A percentile compares a stretch with the other conserved stretches of the same genome.
Conservation (phyloP, 2,329 filamentous ascomycete species). For the Fusarium lateritium region DNA sequence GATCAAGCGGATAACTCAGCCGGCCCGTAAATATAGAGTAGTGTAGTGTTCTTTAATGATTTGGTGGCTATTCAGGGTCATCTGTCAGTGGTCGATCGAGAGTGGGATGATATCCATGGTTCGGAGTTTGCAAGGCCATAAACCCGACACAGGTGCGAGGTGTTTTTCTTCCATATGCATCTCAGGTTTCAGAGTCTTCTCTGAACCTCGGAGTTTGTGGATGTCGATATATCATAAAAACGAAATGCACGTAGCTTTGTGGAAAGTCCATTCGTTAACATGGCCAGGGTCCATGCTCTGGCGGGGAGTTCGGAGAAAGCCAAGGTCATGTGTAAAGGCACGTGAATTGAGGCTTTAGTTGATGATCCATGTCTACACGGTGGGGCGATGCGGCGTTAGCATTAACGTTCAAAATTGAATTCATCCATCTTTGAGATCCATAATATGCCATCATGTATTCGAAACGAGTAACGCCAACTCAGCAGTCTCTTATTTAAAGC, state of each 20-base stretch:
- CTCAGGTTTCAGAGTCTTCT: not conserved
- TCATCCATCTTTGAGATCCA: constrained; percentile 7
- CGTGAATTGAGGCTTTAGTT: not conserved
- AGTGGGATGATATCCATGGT: constrained; percentile 8
- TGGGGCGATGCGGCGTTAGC: constrained; percentile 19
- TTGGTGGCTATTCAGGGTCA: not conserved
- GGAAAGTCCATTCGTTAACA: constrained; percentile 23
- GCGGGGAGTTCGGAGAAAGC: not conserved
- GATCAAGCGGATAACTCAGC: constrained; percentile 23
- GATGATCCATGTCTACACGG: not conserved
- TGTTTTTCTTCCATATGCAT: constrained; percentile 3
- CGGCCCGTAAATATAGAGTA: constrained; percentile 16
- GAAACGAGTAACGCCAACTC: constrained; percentile 8
- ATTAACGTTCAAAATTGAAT: not conserved
- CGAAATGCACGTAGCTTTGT: constrained; percentile 2
- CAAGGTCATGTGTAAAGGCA: not conserved
- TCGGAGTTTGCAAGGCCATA: constrained; percentile 41
- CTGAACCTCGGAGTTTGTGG: constrained; percentile 1
- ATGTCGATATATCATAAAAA: constrained; percentile 2
- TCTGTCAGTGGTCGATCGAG: constrained; percentile 13
- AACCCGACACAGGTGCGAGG: constrained; percentile 29
- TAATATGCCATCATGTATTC: constrained; percentile 18
- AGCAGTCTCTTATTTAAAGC: constrained; percentile 3
- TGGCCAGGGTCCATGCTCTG: constrained; percentile 1
- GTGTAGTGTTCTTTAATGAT: constrained; percentile 1